Evolutionary conservation across 352 stramenopile genomes (phyloP), one percentile per base, ranked within the genome.

Genomic region (Globisporangium heterothallicum): DNA sequence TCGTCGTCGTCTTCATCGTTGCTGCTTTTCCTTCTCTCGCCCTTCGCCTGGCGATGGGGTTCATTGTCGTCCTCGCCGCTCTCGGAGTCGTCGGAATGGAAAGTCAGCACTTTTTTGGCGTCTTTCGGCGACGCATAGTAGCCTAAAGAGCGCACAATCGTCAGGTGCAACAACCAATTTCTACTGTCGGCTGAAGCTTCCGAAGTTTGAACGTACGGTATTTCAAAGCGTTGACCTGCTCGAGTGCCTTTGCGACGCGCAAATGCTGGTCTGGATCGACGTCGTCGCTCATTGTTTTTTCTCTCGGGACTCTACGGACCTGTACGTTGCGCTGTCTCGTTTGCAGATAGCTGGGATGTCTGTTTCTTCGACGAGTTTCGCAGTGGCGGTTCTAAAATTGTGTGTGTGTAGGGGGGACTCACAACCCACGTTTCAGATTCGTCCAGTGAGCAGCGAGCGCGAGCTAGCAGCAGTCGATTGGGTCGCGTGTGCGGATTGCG

Each of bases 181-280:
- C n/a, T n/a, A n/a, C n/a, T n/a, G n/a, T n/a, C n/a, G n/a, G n/a
- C n/a, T n/a, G n/a, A n/a, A n/a, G n/a, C n/a, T n/a, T n/a, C n/a
- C n/a, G n/a, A n/a, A n/a, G n/a, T n/a, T n/a, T n/a, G n/a, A n/a
- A 49, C 68, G 24, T 62, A 88, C 78, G 72, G 49, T 89, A 87
- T 60, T 69, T 69, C 3, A 89, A 54, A 0, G 63, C 72, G 43
- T 89, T 89, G 62, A 86, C 67, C 53, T 89, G 78, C 51, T 86
- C 75, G 12, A 89, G 72, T 24, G 76, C 78, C 41, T 73, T 74
- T 24, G 59, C 56, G 26, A 89, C 78, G 38, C 78, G 75, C 49
- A 78, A 64, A 46, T 89, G 78, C 53, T 85, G 81, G 13, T 55
- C 59, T 2, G 41, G 34, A n/a, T 70, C 51, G 9, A 64, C 50